These are phyloP conservation scores for Blastomyces percursus DNA, from an alignment of 2,329 filamentous ascomycete species.

Conservation along the genomic window DNA sequence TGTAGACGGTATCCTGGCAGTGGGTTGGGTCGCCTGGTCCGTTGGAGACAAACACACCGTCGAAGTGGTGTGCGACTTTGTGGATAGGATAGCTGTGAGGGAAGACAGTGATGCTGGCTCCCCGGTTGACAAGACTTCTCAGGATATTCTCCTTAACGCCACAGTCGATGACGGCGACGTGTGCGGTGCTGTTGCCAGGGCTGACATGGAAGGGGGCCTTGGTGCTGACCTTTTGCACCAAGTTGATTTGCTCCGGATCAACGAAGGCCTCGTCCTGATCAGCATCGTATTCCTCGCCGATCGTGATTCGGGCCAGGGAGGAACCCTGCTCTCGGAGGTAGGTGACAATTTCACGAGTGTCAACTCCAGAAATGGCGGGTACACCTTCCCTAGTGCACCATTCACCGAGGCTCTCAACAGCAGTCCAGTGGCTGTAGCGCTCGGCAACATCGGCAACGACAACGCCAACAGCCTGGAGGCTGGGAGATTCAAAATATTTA, in stretches of 20 bases:
- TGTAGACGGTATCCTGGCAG: conserved; percentile 88
- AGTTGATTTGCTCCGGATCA: conserved; percentile 91
- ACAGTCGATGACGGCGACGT: conserved; percentile 92
- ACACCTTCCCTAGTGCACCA: conserved; percentile 97
- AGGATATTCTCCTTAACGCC: conserved; percentile 99
- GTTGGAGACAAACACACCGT: conserved; percentile 98
- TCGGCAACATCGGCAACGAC: conserved; percentile 91
- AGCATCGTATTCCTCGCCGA: conserved; percentile 96
- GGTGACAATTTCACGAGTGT: conserved; percentile 94
- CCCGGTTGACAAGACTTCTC: conserved; percentile 81
- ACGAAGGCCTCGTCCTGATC: conserved; percentile 95
- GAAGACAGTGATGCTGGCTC: conserved; percentile 86
- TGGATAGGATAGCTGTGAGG: conserved; percentile 96
- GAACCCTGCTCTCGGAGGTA: conserved; percentile 93
- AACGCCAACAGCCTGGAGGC: conserved; percentile 91
- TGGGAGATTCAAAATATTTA: conserved; percentile 96
- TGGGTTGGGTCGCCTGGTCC: conserved; percentile 96
- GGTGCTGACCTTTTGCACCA: conserved; percentile 92
- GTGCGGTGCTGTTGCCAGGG: conserved; percentile 69
- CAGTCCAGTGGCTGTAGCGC: conserved; percentile 97
- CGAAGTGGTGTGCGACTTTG: conserved; percentile 95
- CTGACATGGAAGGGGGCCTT: conserved; percentile 96
- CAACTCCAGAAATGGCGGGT: conserved; percentile 90
- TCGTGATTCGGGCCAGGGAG: conserved; percentile 83
- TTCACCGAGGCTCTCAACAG: conserved; percentile 80